These are phyloP conservation scores for Lasiodiplodia hormozganensis DNA, from an alignment of 2,329 filamentous ascomycete genomes.

Conservation along the genomic window DNA sequence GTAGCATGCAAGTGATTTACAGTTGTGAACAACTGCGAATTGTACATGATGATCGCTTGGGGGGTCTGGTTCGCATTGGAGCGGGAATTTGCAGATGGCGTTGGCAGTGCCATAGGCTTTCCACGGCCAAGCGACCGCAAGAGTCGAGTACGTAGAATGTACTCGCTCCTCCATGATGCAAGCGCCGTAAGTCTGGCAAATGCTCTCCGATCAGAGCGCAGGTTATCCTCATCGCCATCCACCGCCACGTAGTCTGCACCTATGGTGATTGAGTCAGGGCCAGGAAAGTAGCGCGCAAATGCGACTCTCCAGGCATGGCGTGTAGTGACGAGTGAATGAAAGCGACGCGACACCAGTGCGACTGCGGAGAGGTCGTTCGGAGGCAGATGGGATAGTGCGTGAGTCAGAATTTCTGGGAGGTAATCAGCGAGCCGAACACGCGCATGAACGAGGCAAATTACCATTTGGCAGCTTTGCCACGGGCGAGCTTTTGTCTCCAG, in stretches of 20 bases:
- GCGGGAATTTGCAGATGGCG: slow-evolving; percentile 38
- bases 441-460: slow-evolving; percentile 50
- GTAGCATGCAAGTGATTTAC: slow-evolving; percentile 81
- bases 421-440: slow-evolving; percentile 33
- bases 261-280: slow-evolving; percentile 64
- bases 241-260: slow-evolving; percentile 53
- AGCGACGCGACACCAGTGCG: slow-evolving; percentile 84
- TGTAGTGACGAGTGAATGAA: slow-evolving; percentile 85
- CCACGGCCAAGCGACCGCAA: slow-evolving; percentile 82
- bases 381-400: slow-evolving; percentile 87
- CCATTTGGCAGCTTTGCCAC: slow-evolving; percentile 79
- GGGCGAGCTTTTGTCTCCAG: slow-evolving; percentile 54
- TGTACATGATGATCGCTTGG: slow-evolving; percentile 82
- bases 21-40: slow-evolving; percentile 79
- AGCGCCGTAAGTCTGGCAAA: slow-evolving; percentile 83
- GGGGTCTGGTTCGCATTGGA: slow-evolving; percentile 67
- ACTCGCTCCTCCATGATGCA: slow-evolving; percentile 96
- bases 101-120: slow-evolving; percentile 68
- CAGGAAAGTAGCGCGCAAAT: slow-evolving; percentile 89
- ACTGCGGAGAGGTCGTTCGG: slow-evolving; percentile 83
- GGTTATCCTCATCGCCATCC: slow-evolving; percentile 44
- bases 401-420: slow-evolving; percentile 81
- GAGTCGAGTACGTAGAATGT: slow-evolving; percentile 84
- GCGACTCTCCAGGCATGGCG: slow-evolving; percentile 94
- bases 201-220: slow-evolving; percentile 75